phyloP scores from a whole-genome alignment of 2,329 filamentous ascomycete genomes.

The Calonectria naviculata region DNA sequence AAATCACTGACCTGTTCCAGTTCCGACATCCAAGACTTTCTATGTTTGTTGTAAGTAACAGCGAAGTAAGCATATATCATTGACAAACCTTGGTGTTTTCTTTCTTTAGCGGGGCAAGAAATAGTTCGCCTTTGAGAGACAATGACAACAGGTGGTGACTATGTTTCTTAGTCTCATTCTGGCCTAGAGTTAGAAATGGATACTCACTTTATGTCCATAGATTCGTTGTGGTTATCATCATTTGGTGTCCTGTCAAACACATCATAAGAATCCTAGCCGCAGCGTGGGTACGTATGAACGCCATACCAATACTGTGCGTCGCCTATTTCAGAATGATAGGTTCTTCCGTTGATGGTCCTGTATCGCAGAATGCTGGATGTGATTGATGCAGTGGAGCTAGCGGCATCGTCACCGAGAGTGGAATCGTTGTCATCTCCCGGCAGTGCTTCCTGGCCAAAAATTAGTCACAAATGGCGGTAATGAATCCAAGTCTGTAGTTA shows the following conservation, averaged over 20 bases:
- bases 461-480: background rate
- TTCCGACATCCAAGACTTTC: conserved; percentile 60
- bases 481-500: background rate
- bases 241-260: conserved; percentile 24
- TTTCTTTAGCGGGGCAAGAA: conserved; percentile 31
- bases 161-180: fast-evolving
- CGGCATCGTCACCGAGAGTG: conserved; percentile 25
- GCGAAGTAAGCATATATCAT: no score
- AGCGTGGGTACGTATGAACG: no score
- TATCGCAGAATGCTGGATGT: conserved; percentile 36
- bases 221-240: conserved; percentile 34
- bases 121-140: conserved; percentile 15
- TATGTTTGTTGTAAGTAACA: conserved; percentile 9
- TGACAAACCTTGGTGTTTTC: conserved; percentile 35
- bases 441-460: background rate
- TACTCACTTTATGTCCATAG: conserved; percentile 35
- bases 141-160: conserved; percentile 31
- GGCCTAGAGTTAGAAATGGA: background rate
- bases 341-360: conserved; percentile 34
- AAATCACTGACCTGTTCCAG: conserved; percentile 59
- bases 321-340: conserved; percentile 35
- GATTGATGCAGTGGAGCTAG: conserved; percentile 36
- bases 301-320: conserved; percentile 37
- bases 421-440: conserved; percentile 25
- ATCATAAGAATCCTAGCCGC: no score